Percentiles rank a stretch among this genome's conserved stretches.
Conservation (phyloP, 129 eudicot species). For the Chrysanthemum seticuspe region DNA sequence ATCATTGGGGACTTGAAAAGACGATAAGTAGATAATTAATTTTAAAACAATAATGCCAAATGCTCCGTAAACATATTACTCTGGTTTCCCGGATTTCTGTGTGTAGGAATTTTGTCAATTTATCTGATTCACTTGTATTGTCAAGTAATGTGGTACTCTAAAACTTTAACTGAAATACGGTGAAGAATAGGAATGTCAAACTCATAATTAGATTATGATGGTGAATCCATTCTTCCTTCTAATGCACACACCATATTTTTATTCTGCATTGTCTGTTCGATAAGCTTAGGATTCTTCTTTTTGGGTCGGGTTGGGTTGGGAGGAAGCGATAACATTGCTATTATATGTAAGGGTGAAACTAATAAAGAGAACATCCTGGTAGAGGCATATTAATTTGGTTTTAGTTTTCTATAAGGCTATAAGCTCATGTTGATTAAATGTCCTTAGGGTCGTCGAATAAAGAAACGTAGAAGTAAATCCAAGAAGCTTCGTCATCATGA, state of each 20-base stretch:
- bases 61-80: no score
- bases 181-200: background rate
- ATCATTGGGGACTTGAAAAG: no score
- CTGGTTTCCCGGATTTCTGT: background rate
- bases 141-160: background rate
- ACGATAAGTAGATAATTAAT: no score
- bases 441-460: constrained; percentile 46
- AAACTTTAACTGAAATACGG: background rate
- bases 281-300: no score
- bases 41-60: no score
- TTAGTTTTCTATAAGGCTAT: background rate
- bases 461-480: constrained; percentile 51
- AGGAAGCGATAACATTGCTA: background rate
- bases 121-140: background rate
- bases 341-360: background rate
- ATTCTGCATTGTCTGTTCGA: background rate
- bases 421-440: constrained; percentile 15
- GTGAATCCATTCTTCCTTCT: background rate
- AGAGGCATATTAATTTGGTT: background rate
- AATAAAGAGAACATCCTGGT: background rate
- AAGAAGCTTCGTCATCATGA: constrained; percentile 47
- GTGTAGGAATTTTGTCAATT: background rate
- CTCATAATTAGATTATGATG: background rate
- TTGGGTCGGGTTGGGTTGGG: background rate
- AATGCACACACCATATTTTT: background rate